phyloP scores from a whole-genome alignment of 768 basidiomycete genomes.

The Lactarius psammicola region DNA sequence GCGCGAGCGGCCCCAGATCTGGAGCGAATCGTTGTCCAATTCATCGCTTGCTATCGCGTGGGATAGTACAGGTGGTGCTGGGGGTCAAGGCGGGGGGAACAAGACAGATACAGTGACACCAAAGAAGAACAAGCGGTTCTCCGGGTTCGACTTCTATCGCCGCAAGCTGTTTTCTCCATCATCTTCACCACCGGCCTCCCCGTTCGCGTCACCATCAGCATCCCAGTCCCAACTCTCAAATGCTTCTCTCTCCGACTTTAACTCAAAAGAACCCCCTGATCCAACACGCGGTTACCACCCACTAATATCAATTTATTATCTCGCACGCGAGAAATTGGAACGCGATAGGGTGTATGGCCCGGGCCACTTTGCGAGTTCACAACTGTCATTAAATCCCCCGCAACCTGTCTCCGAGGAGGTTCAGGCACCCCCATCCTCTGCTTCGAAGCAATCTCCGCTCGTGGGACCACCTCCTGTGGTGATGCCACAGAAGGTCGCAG shows the following conservation, averaged over 20 bases:
- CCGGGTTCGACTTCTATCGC: conserved; percentile 91
- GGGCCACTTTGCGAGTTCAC: conserved; percentile 91
- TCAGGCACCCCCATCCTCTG: conserved; percentile 27
- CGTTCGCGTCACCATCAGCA: conserved; percentile 57
- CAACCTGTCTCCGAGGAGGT: conserved; percentile 25
- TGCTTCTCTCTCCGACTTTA: conserved; percentile 43
- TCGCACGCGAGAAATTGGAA: conserved; percentile 94
- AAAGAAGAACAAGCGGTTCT: conserved; percentile 83
- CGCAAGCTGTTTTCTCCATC: conserved; percentile 75
- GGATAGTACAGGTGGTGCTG: conserved; percentile 42
- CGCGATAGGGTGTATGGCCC: conserved; percentile 91
- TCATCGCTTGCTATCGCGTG: conserved; percentile 68
- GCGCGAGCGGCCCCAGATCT: conserved; percentile 42
- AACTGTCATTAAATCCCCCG: conserved; percentile 48
- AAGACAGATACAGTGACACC: conserved; percentile 28
- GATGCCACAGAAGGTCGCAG: conserved; percentile 38
- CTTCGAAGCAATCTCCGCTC: conserved; percentile 30
- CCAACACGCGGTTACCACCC: conserved; percentile 94
- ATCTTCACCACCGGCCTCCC: conserved; percentile 50
- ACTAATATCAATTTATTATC: conserved; percentile 92
- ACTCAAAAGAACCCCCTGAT: conserved; percentile 56
- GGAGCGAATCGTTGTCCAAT: conserved; percentile 61
- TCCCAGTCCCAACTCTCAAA: conserved; percentile 57
- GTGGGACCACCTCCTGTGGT: conserved; percentile 32
- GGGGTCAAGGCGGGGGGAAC: conserved; percentile 35